A percentile compares a stretch with the other conserved stretches of the same genome.
phyloP scores from a whole-genome alignment of 2,329 filamentous ascomycete species.

The Scedosporium dehoogii region DNA sequence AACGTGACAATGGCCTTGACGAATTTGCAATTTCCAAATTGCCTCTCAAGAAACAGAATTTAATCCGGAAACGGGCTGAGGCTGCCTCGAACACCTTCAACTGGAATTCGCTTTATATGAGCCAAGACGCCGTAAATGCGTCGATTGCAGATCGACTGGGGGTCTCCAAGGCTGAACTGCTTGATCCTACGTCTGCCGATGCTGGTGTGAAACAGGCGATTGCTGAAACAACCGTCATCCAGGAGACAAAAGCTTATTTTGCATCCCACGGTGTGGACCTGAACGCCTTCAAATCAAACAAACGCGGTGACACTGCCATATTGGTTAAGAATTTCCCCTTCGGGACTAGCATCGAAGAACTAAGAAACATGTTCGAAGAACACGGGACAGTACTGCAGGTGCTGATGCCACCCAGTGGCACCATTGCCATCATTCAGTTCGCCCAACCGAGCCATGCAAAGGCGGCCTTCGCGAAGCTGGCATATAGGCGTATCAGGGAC shows the following conservation, averaged over 20 bases:
- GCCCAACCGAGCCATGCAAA: slow-evolving; percentile 68
- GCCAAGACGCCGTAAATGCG: slow-evolving; percentile 85
- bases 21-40: slow-evolving; percentile 86
- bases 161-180: slow-evolving; percentile 78
- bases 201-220: slow-evolving; percentile 94
- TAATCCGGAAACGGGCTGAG: slow-evolving; percentile 76
- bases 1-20: slow-evolving; percentile 72
- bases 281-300: slow-evolving; percentile 76
- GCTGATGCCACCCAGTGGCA: slow-evolving; percentile 85
- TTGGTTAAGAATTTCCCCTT: slow-evolving; percentile 93
- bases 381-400: slow-evolving; percentile 73
- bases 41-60: slow-evolving; percentile 87
- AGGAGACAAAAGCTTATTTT: slow-evolving; percentile 93
- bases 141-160: slow-evolving; percentile 81
- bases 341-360: slow-evolving; percentile 67
- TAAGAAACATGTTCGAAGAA: slow-evolving; percentile 73
- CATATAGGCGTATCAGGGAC: slow-evolving; percentile 85
- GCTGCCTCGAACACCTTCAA: slow-evolving; percentile 75
- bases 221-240: slow-evolving; percentile 90
- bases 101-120: slow-evolving; percentile 99
- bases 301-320: slow-evolving; percentile 78
- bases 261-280: slow-evolving; percentile 79
- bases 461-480: slow-evolving; percentile 71
- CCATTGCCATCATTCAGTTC: slow-evolving; percentile 90
- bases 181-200: slow-evolving; percentile 93